Base-by-base conservation (phyloP, 2,329 filamentous ascomycete genomes). In the Aspergillus fumigatiaffinis region DNA sequence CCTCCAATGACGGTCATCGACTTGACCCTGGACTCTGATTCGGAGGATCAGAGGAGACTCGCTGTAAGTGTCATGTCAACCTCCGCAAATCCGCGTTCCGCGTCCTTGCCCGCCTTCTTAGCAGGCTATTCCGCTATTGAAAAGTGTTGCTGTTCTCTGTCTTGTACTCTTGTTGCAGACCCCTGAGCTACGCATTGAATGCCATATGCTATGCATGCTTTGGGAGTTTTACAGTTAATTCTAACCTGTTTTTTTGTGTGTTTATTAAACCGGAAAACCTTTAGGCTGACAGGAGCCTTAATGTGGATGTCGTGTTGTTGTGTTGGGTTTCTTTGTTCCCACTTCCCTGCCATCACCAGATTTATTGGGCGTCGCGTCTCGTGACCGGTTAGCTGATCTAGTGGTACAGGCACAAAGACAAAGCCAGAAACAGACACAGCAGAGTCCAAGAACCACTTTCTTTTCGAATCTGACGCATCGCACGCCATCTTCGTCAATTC, bases 1-100 rank as follows among this genome's bases (percentile, higher is more conserved):
- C 38, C 41, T 20, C 28, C 26, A 32, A 55, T 26, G 4, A 69
- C 66, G 65, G 57, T 68, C 6, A 66, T 69, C 20, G 67, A 70
- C 50, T 50, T 70, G 14, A 70, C 66, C 0, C 41, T 52, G 29
- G 66, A 70, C 46, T 69, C 64, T 3, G 65, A 68, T 41, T 55
- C 64, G 1, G 66, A 66, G 21, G 60, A 60, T 21, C 55, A 60
- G 54, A 56, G 46, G 44, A 20, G 47, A 21, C 8, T 42, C 38
- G 9, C 20, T 49, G 23, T 25, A n/a, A 54, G 28, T 23, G 20
- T 29, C 20, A 14, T 25, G 3, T 17, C 52, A 48, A 26, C 8
- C 4, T 26, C 47, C n/a, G 8, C 6, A 26, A 29, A 23, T 4
- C 28, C 9, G 23, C 17, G 10, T 25, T 21, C 41, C 35, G 10